Base-by-base conservation (phyloP, 2,329 filamentous ascomycete genomes). In the Ceratocystis ficicola region DNA sequence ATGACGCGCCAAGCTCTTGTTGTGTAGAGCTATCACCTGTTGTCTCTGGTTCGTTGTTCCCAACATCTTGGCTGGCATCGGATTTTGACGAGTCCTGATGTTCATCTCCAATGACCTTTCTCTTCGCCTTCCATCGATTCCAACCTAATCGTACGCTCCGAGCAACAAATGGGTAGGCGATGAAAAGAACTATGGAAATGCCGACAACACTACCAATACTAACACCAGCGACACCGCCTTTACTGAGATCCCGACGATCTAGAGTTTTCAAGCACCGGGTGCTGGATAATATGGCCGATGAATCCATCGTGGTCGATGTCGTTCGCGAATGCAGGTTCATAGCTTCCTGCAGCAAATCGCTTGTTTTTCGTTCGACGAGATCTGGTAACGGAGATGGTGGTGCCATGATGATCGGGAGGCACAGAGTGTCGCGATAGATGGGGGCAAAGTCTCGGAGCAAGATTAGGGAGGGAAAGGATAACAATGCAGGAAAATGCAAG, bases 221-320 rank as follows among this genome's bases (percentile, higher is more conserved):
- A 44, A 87, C 83, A 4, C 84, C 85, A 1, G 81, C 83, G 36
- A 86, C 85, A 1, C 80, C 81, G 4, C 83, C 83, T 0, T 72
- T 68, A 17, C 71, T 72, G 25, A 76, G 69, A 52, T 64, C 62
- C 15, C 68, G 63, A 28, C 60, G 48, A 17, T 59, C 46, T 17
- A 67, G 62, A 3, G 64, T 41, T 59, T 59, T 36, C 28, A 30
- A 20, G 7, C 55, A 36, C 32, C 17, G 15, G 17, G 55, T n/a
- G 15, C 15, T 36, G 25, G 55, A 28, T n/a, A 30, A 36, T 59
- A 59, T n/a, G 30, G 25, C 10, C 7, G 55, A 36, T 36, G 55
- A 30, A n/a, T 59, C 8, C 25, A 36, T 36, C 7, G 55, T 36
- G 55, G 61, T 32, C 61, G 25, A 15, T 20, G 61, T 46, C 15